Base-by-base conservation (phyloP, 2,329 filamentous ascomycete species). In the Trichophyton rubrum region DNA sequence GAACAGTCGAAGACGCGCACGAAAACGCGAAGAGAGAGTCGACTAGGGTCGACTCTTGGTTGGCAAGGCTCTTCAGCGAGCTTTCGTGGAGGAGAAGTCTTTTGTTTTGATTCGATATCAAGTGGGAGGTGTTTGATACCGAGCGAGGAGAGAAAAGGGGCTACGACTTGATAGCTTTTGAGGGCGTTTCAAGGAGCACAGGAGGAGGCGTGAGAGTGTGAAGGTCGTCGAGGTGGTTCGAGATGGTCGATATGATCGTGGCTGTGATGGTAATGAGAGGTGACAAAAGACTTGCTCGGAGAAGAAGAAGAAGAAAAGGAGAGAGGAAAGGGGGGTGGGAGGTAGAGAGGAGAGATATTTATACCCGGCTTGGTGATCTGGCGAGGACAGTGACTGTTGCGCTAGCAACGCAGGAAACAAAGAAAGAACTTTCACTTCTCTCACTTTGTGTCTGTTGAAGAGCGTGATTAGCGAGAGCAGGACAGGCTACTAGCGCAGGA, bases 301-400 rank as follows among this genome's bases (percentile, higher is more conserved):
- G 43, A 55, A 53, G 22, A 47, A 20, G 53, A 30, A 47, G 35
- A 35, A 56, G 33, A 55, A 57, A 35, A 38, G 43, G 30, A 38
- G 24, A 55, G 58, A 24, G 27, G 40, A 35, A 24, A 30, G 20
- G 40, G 51, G 35, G 33, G 9, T 13, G 11, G 33, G 8, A 11
- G 11, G 33, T 11, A 35, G 58, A 40, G 43, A 58, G 45, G 41
- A 24, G 33, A 58, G 35, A 59, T 33, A 53, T 59, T 59, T 63
- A 61, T 61, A 58, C 35, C 15, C n/a, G n/a, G n/a, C 11, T 17
- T 24, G 33, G 20, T 22, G 33, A n/a, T 17, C 49, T 30, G 22
- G n/a, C 20, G 49, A 27, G 27, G 49, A 53, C 13, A 11, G 22
- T 22, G 27, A 22, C 8, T 30, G 49, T 38, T 38, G 33, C 33